A percentile compares a stretch with the other conserved stretches of the same genome.
These are phyloP conservation scores for Arthroderma uncinatum DNA, from an alignment of 2,329 filamentous ascomycete genomes.

Conservation along the genomic window DNA sequence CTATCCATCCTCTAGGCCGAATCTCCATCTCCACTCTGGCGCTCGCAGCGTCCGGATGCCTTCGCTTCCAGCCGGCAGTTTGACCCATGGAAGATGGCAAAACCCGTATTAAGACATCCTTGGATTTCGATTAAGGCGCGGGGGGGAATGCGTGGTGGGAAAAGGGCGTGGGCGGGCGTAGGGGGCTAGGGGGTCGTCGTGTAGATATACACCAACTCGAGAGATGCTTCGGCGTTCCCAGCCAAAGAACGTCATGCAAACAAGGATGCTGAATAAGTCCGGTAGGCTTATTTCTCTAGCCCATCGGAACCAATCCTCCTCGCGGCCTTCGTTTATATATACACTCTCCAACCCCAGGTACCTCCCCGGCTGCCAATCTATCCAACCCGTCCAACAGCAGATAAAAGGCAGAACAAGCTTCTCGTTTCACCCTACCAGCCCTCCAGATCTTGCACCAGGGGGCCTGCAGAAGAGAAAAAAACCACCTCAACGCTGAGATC, in stretches of 20 bases:
- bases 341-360: background rate
- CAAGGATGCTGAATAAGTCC: background rate
- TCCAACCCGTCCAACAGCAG: background rate
- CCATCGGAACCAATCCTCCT: background rate
- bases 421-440: background rate
- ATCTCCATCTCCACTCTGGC: background rate
- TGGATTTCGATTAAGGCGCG: slow-evolving; percentile 2
- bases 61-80: slow-evolving; percentile 4
- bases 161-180: background rate
- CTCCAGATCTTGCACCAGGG: background rate
- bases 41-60: background rate
- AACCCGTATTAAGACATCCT: background rate
- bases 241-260: slow-evolving; percentile 4
- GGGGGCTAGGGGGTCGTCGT: background rate
- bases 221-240: slow-evolving; percentile 3
- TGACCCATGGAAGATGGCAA: slow-evolving; percentile 1
- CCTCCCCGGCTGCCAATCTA: background rate
- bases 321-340: background rate
- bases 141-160: background rate
- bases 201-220: background rate
- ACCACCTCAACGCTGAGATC: background rate
- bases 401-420: slow-evolving; percentile 3
- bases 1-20: background rate
- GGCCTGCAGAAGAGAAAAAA: background rate
- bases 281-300: background rate